These are phyloP conservation scores for Solanum chmielewskii DNA, from an alignment of 257 asterid species.

Conservation along the genomic window DNA sequence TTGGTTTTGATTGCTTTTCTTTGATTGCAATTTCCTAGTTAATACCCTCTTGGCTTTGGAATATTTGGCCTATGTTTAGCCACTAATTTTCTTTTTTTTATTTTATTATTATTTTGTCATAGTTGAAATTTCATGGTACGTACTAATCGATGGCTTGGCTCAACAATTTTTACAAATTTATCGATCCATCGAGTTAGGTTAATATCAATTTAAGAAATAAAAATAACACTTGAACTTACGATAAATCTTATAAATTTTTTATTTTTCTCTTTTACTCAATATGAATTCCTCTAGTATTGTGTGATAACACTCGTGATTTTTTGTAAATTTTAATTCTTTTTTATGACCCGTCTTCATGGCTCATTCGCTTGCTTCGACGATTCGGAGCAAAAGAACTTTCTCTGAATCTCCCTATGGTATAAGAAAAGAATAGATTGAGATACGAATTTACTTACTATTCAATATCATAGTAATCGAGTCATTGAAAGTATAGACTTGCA, in stretches of 20 bases:
- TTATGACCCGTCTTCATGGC: not conserved
- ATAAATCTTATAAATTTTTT: not conserved
- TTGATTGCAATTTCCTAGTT: not conserved
- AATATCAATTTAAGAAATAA: not conserved
- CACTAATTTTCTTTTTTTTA: not conserved
- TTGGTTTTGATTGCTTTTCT: not conserved
- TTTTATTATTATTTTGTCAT: not conserved
- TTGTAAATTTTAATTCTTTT: not conserved
- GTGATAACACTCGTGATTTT: not conserved
- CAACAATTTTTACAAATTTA: not conserved
- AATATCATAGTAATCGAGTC: not conserved
- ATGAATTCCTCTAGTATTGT: not conserved
- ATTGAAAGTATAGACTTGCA: not conserved
- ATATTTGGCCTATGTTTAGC: not conserved
- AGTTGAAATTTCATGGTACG: not conserved
- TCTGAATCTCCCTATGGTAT: too few relatives aligned
- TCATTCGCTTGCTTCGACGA: too few relatives aligned
- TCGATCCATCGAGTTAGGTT: not conserved
- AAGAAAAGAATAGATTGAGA: too few relatives aligned
- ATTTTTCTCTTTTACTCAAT: not conserved
- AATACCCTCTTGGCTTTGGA: not conserved
- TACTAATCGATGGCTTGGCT: not conserved
- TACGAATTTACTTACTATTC: too few relatives aligned
- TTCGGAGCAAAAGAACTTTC: too few relatives aligned
- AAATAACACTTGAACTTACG: not conserved